These are phyloP conservation scores for Coleophoma crateriformis DNA, from an alignment of 2,329 filamentous ascomycete species.

Conservation along the genomic window DNA sequence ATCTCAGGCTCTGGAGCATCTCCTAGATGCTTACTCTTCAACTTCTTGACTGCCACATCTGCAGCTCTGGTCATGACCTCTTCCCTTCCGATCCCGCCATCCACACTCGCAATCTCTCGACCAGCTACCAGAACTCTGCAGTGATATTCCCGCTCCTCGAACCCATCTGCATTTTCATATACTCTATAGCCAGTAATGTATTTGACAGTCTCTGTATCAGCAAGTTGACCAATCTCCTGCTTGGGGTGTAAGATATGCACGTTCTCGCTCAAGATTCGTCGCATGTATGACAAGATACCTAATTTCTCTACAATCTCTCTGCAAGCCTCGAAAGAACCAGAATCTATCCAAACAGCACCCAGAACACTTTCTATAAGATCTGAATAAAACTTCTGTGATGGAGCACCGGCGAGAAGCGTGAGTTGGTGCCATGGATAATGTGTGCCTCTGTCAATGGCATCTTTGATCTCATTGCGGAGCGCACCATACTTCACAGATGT, in stretches of 20 bases:
- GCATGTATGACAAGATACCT: constrained; percentile 60
- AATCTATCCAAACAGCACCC: constrained; percentile 82
- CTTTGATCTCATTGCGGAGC: constrained; percentile 41
- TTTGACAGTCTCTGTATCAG: constrained; percentile 42
- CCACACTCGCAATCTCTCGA: constrained; percentile 37
- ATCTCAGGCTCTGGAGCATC: neutral
- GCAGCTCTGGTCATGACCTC: constrained; percentile 54
- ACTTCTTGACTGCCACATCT: constrained; percentile 37
- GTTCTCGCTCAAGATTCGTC: constrained; percentile 50
- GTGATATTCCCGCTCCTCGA: constrained; percentile 9
- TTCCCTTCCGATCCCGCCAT: constrained; percentile 39
- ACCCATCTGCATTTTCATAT: neutral
- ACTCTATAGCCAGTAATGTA: constrained; percentile 37
- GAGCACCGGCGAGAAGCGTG: constrained; percentile 40
- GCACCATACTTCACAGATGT: constrained; percentile 17
- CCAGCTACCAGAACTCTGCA: constrained; percentile 33
- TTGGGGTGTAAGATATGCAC: constrained; percentile 62
- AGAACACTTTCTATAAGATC: constrained; percentile 78
- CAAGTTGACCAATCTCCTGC: constrained; percentile 59
- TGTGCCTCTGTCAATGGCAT: constrained; percentile 40
- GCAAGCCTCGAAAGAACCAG: constrained; percentile 55
- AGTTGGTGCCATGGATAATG: constrained; percentile 76
- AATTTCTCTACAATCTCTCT: constrained; percentile 52
- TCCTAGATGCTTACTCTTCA: constrained; percentile 9
- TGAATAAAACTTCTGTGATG: constrained; percentile 71